Conservation (phyloP, 139 green algal species). For the Chlamydomonas applanata region DNA sequence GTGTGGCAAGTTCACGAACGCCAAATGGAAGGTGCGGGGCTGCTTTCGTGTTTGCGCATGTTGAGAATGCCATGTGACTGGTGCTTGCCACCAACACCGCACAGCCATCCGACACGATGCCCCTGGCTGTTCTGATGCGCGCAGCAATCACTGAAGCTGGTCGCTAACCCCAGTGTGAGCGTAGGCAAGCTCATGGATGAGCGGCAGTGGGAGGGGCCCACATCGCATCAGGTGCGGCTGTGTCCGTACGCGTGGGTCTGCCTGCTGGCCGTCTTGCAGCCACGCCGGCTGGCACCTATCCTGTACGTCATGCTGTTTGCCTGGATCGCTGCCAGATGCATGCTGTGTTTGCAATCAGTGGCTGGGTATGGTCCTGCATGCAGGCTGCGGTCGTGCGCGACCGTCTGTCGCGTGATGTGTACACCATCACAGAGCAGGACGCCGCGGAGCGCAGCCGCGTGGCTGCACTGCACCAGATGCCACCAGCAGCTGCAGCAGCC, state of each 20-base stretch:
- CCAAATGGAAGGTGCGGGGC: background rate
- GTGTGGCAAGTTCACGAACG: background rate
- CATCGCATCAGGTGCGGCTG: background rate
- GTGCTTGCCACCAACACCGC: too few species aligned
- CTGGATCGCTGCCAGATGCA: too few species aligned
- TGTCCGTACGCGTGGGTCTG: too few species aligned
- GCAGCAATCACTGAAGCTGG: background rate
- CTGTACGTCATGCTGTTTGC: too few species aligned
- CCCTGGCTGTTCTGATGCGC: too few species aligned
- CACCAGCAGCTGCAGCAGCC: background rate
- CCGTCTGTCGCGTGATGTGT: background rate
- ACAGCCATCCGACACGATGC: too few species aligned
- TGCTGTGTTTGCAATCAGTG: too few species aligned
- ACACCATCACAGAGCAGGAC: background rate
- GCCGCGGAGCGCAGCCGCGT: background rate
- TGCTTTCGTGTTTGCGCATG: too few species aligned
- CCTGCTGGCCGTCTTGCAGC: too few species aligned
- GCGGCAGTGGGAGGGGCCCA: slow-evolving; percentile 4
- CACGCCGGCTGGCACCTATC: too few species aligned
- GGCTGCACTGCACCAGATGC: background rate
- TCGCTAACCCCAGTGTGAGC: background rate
- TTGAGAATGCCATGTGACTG: too few species aligned
- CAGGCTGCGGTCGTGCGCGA: background rate
- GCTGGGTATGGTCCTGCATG: too few species aligned
- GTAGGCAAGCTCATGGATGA: background rate